Base-by-base conservation (phyloP, 2,329 filamentous ascomycete species). In the Alternaria postmessia region DNA sequence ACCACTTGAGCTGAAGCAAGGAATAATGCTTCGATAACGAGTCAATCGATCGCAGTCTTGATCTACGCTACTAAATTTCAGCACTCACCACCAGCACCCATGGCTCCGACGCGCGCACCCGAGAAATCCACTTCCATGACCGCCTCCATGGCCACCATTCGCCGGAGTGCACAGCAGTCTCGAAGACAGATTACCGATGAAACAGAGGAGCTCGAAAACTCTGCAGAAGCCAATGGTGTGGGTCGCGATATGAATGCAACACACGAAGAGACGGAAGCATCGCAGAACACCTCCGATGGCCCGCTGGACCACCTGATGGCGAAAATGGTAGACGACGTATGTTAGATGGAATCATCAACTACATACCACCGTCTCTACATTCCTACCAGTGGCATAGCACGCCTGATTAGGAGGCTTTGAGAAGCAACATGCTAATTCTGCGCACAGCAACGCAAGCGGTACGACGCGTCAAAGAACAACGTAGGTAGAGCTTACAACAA, bases 391-490 rank as follows among this genome's bases (percentile, higher is more conserved):
- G 32, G 12, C 20, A 32, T n/a, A 22, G 16, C 2, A 24, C 46
- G 46, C 20, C 20, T 49, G 14, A 8, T 49, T 5, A 7, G n/a
- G 22, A 22, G 46, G 32, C 4, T 12, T 20, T 38, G 16, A 14
- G 8, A 49, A 24, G 20, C 32, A 38, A 12, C 20, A 26, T 48
- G 24, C 36, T 48, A 14, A 16, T 7, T 16, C 7, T 22, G 2
- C 14, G 9, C 18, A 20, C 53, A 77, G 73, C 71, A 73, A 69
- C 70, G 66, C 62, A 73, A 70, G 52, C 71, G 72, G 54, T 64
- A 70, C 53, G 7, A 54, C 20, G 41, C 49, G 53, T 63, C 60
- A 46, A 72, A 71, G 53, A 42, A 67, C 28, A 41, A 24, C 22
- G 57, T 76, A n/a, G 52, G 60, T 43, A 69, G 69, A 32, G 42